Evolutionary conservation across 208 protist species (phyloP).

Genomic region (Tritrichomonas musculus): DNA sequence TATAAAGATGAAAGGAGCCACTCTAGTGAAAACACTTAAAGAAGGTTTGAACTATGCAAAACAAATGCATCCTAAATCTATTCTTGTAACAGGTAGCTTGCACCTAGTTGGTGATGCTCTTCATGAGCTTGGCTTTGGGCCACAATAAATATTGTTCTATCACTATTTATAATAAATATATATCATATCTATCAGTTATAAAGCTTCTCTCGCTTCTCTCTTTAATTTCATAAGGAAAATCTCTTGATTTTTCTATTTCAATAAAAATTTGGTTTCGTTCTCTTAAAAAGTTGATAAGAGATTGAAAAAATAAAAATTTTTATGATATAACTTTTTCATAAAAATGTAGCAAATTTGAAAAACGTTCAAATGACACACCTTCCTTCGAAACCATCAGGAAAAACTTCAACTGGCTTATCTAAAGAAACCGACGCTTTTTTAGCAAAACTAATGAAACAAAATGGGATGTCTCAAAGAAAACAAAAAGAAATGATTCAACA

Average conservation of each 20-base stretch:
- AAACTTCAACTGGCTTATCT: background rate
- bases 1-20: background rate
- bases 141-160: background rate
- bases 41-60: background rate
- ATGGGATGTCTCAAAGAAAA: conserved; percentile 32
- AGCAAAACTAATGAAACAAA: background rate
- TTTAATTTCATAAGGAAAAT: no score
- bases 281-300: no score
- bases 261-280: no score
- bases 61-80: background rate
- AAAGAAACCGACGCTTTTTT: conserved; percentile 7
- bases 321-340: no score
- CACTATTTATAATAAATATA: background rate
- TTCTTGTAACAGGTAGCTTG: background rate
- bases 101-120: background rate
- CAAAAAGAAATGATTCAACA: background rate
- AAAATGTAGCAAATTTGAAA: no score
- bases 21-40: background rate
- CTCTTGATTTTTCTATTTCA: no score
- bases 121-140: background rate
- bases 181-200: background rate
- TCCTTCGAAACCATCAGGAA: background rate
- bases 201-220: no score
- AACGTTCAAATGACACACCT: background rate
- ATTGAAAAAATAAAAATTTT: no score